Evolutionary conservation across 441 rosid genomes (phyloP), one percentile per base, ranked within the genome.

Genomic region (Erysimum cheiri): DNA sequence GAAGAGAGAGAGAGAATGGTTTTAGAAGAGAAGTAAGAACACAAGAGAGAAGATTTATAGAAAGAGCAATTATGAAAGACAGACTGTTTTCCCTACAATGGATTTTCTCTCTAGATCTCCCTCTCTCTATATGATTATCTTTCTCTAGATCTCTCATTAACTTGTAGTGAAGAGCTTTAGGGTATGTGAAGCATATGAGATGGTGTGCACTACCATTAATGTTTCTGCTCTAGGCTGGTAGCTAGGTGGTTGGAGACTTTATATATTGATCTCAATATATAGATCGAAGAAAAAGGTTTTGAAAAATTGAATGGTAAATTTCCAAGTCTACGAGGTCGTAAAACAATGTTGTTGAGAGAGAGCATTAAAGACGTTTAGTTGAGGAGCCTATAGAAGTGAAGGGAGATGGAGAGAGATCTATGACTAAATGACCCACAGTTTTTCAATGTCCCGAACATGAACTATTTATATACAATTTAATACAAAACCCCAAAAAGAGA

Each of bases 341-440:
- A 48, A 19, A 29, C 33, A 40, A 15, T 28, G 28, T 26, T 26
- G 28, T 26, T 26, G 28, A 28, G 31, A 14, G 64, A 70, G 74
- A 64, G 82, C 82, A 82, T 79, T 90, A 60, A 92, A 88, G 88
- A 90, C 28, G 82, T 81, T 88, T 85, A 64, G 98, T 86, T 92
- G 95, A 87, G 91, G 79, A 86, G 74, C 33, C 74, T 68, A 55
- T 4, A 26, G 62, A 39, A 53, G 71, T 67, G 52, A 8, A 2
- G 6, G 13, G n/a, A 28, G 49, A n/a, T 19, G 33, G 43, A 59
- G 55, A 37, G 29, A 49, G 47, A 50, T 73, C 47, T 50, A 73
- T 59, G 72, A 66, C 56, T 50, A 36, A 57, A 52, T 56, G 67
- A 70, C 75, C 71, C 67, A 70, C 67, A 52, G 71, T 32, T 64